These are phyloP conservation scores for Rhododendron molle DNA, from an alignment of 148 eudicot species.

Conservation along the genomic window DNA sequence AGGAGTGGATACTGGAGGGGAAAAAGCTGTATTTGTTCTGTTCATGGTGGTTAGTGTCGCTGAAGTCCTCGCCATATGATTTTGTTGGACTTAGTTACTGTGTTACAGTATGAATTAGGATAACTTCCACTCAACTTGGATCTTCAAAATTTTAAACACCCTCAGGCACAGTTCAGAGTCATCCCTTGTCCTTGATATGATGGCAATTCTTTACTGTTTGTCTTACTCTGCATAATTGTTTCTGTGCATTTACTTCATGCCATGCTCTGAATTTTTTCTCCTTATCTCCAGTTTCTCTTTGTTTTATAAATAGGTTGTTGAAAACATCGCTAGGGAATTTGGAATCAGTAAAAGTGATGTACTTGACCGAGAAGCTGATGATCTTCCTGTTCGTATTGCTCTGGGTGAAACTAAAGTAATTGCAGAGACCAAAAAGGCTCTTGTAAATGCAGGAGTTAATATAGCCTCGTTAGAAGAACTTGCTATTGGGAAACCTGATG, in stretches of 20 bases:
- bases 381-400: constrained; percentile 89
- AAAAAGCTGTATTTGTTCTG: neutral
- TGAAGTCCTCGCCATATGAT: neutral
- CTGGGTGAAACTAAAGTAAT: constrained; percentile 91
- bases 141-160: neutral
- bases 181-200: neutral
- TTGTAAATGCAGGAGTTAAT: constrained; percentile 82
- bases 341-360: constrained; percentile 82
- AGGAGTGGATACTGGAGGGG: neutral
- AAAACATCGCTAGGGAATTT: constrained; percentile 80
- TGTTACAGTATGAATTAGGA: neutral
- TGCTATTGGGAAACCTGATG: constrained; percentile 56
- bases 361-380: constrained; percentile 77
- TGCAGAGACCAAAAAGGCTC: constrained; percentile 88
- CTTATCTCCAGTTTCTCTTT: neutral
- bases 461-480: constrained; percentile 61
- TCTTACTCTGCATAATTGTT: constrained; percentile 6
- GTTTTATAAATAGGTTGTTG: constrained; percentile 56
- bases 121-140: neutral
- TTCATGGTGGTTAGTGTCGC: neutral
- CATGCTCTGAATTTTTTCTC: neutral
- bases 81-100: neutral
- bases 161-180: neutral
- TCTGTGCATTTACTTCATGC: neutral
- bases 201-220: neutral